A percentile compares a stretch with the other conserved stretches of the same genome.
Conservation (phyloP, 2,329 filamentous ascomycete species). For the Talaromyces sp. region DNA sequence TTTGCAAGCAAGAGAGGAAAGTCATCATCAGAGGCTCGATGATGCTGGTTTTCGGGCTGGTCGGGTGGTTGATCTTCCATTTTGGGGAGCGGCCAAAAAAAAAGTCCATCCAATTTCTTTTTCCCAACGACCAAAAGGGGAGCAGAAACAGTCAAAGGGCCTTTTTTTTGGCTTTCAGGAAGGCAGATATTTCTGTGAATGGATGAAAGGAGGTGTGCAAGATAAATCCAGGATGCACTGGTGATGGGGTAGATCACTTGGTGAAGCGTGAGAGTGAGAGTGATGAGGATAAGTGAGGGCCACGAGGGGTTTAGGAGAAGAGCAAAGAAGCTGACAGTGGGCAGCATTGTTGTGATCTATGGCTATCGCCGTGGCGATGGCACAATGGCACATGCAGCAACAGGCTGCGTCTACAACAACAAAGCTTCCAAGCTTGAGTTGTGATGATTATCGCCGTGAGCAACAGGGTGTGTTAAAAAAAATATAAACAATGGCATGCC, state of each 20-base stretch:
- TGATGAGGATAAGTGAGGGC: neutral
- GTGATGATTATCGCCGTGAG: neutral
- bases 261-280: neutral
- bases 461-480: neutral
- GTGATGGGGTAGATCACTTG: neutral
- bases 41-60: neutral
- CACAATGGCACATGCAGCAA: neutral
- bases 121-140: neutral
- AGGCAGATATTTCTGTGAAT: neutral
- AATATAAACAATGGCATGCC: too few relatives aligned
- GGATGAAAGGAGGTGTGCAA: neutral
- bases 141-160: neutral
- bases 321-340: neutral
- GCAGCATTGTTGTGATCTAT: neutral
- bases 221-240: neutral
- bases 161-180: neutral
- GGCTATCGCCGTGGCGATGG: neutral
- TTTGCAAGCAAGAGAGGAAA: conserved; percentile 4
- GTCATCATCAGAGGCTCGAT: neutral
- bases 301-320: neutral
- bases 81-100: neutral
- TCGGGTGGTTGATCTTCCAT: neutral
- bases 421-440: neutral
- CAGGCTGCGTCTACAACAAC: neutral
- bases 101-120: neutral